Conservation (phyloP, 2,329 filamentous ascomycete genomes). For the Metarhizium robertsii region DNA sequence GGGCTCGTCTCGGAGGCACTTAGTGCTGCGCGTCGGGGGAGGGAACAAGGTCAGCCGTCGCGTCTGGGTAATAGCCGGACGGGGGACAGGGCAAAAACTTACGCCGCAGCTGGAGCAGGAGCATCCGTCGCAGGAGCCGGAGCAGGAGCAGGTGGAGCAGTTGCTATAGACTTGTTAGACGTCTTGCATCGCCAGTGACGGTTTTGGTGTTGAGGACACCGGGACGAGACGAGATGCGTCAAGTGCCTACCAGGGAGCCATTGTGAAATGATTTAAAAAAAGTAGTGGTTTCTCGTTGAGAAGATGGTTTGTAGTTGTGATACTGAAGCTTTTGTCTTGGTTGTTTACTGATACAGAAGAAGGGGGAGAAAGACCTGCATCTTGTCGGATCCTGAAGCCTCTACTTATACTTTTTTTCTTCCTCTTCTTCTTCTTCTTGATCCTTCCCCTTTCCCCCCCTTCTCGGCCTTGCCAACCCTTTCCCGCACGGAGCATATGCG, state of each 20-base stretch:
- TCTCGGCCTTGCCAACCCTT: neutral
- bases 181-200: too few relatives aligned
- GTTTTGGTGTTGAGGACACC: too few relatives aligned
- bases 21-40: neutral
- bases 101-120: slow-evolving; percentile 15
- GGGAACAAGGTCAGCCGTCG: too few relatives aligned
- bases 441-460: neutral
- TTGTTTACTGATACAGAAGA: neutral
- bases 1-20: neutral
- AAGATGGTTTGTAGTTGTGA: neutral
- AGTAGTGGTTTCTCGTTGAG: neutral
- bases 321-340: neutral
- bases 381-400: neutral
- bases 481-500: neutral
- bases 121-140: slow-evolving; percentile 13
- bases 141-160: slow-evolving; percentile 14
- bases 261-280: slow-evolving; percentile 2
- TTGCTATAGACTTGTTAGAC: slow-evolving; percentile 5
- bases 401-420: slow-evolving; percentile 6
- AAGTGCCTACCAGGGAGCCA: slow-evolving; percentile 10
- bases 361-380: neutral
- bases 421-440: neutral
- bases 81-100: neutral
- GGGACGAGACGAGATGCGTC: too few relatives aligned
- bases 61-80: too few relatives aligned